These are phyloP conservation scores for Fraxinus greggii DNA, from an alignment of 305 asterid species.

Conservation along the genomic window DNA sequence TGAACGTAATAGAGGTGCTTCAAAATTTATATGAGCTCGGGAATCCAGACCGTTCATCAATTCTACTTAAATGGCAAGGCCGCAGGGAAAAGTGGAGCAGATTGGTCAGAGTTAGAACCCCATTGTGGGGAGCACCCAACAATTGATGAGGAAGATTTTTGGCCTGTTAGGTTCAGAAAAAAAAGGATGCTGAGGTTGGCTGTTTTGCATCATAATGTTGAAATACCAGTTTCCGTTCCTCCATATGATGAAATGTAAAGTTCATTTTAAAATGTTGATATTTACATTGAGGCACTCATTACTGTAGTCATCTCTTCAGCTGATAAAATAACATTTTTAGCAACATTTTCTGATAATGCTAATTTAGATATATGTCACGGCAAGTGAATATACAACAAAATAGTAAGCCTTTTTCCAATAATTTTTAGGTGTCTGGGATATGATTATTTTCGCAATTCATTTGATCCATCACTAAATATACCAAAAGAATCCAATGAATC, in stretches of 20 bases:
- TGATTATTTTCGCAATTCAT: neutral
- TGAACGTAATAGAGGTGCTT: neutral
- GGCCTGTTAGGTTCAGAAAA: neutral
- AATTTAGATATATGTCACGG: neutral
- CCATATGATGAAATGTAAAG: neutral
- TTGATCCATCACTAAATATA: neutral
- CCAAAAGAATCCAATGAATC: neutral
- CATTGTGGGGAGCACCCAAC: neutral
- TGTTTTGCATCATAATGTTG: neutral
- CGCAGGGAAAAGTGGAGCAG: neutral
- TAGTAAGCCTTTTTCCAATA: neutral
- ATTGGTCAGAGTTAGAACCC: neutral
- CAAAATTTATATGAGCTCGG: neutral
- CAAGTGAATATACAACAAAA: neutral
- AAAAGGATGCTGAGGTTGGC: neutral
- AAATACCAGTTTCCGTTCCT: neutral
- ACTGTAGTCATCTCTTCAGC: neutral
- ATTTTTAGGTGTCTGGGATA: neutral
- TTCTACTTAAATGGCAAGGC: neutral
- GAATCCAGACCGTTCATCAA: neutral
- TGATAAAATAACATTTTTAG: neutral
- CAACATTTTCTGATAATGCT: neutral
- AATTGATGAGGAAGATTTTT: neutral
- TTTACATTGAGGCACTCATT: neutral
- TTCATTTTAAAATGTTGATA: neutral